Evolutionary conservation across 208 protist species (phyloP), one percentile per base, ranked within the genome.

Genomic region (Balamuthia mandrillaris): DNA sequence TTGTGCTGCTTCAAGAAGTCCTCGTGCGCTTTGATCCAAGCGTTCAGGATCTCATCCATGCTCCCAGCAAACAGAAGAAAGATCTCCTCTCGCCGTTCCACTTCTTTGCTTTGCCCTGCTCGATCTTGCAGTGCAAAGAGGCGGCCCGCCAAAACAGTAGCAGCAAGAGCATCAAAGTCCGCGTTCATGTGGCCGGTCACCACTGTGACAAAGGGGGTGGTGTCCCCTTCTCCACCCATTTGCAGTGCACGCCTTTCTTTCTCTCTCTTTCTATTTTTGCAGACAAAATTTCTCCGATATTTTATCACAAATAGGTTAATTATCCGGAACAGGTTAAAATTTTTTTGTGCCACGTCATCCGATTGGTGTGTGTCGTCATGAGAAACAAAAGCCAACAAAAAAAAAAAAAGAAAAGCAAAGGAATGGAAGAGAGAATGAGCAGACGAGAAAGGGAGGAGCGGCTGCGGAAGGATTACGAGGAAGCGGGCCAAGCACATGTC

Each of bases 81-180:
- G 14, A 56, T n/a, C 3, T 3, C 31, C n/a, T n/a, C 68, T 78
- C 45, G 7, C 5, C 24, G 31, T 14, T 6, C 4, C 45, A 4
- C 37, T 24, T 10, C 31, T 31, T 0, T 56, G 41, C 24, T 41
- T 54, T 21, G 16, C 21, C 21, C 21, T 14, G 47, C 21, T 54
- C 16, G 16, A 24, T 24, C 47, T 14, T 21, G 47, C 47, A 54
- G 47, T 14, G 45, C 44, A 12, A 66, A 54, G 21, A 82, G 75
- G 2, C 33, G 33, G 21, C 52, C 35, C 3, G 21, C 75, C 5
- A 82, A 54, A 16, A 82, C 37, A 37, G 52, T 49, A 1, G 75
- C 60, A 27, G 75, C 75, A 10, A 82, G 9, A 44, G 75, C 42
- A 82, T 82, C 75, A 82, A 82, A 82, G 56, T 82, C 75, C 4